Evolutionary conservation across 2,329 filamentous ascomycete genomes (phyloP).

Genomic region (Colletotrichum lindemuthianum): DNA sequence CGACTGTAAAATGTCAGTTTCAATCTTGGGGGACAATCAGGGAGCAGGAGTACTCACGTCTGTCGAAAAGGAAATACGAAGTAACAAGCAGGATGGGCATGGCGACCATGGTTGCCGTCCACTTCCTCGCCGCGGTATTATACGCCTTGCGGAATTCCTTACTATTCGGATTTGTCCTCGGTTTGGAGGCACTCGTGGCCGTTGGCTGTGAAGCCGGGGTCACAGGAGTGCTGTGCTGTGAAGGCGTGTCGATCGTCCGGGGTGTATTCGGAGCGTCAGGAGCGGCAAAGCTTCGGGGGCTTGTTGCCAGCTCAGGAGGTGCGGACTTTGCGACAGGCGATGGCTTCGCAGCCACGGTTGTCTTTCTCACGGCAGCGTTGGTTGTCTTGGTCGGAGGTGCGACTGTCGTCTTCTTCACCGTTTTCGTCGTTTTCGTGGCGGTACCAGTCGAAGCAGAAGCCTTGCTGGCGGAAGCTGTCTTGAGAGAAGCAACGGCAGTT

Average conservation of each 20-base stretch:
- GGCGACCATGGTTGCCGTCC: slow-evolving; percentile 59
- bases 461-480: background rate
- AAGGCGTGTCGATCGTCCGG: too few relatives aligned
- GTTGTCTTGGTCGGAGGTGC: background rate
- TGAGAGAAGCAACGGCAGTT: background rate
- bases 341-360: background rate
- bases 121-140: slow-evolving; percentile 56
- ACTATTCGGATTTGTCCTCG: slow-evolving; percentile 42
- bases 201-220: background rate
- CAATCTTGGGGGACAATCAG: background rate
- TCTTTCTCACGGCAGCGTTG: background rate
- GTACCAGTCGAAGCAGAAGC: background rate
- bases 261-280: too few relatives aligned
- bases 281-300: too few relatives aligned
- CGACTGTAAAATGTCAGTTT: slow-evolving; percentile 39
- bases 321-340: background rate
- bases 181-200: background rate
- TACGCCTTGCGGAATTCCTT: slow-evolving; percentile 56
- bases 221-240: background rate
- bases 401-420: slow-evolving; percentile 19
- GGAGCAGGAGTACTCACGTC: slow-evolving; percentile 48
- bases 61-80: slow-evolving; percentile 63
- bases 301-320: background rate
- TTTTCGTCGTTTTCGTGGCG: slow-evolving; percentile 3
- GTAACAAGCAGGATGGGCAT: slow-evolving; percentile 65